These are phyloP conservation scores for Platanthera guangdongensis DNA, from an alignment of 106 monocot species.

Conservation along the genomic window DNA sequence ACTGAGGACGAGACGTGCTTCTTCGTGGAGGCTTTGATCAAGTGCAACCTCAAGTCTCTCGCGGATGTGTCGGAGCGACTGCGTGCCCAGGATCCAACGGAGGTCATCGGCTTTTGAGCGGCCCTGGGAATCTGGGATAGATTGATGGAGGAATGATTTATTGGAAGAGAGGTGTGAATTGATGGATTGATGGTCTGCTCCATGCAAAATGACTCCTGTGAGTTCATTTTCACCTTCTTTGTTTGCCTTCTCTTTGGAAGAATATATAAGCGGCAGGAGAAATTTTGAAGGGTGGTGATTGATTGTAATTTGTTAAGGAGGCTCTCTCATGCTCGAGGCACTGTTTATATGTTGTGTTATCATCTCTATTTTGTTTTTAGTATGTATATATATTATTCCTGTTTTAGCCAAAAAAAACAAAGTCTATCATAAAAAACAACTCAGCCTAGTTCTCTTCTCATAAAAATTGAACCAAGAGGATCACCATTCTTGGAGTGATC, in stretches of 20 bases:
- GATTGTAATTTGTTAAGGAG: not conserved
- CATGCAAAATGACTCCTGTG: not conserved
- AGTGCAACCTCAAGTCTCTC: conserved; percentile 57
- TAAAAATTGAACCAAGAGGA: too few relatives aligned
- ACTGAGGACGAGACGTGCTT: conserved; percentile 61
- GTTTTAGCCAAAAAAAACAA: not conserved
- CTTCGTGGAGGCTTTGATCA: conserved; percentile 59
- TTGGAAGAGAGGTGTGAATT: not conserved
- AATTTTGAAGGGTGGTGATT: not conserved
- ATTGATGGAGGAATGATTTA: not conserved
- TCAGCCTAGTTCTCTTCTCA: too few relatives aligned
- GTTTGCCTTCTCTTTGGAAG: not conserved
- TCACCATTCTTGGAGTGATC: too few relatives aligned
- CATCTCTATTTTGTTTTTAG: not conserved
- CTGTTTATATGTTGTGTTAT: conserved; percentile 1
- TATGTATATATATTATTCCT: not conserved
- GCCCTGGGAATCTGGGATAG: too few relatives aligned
- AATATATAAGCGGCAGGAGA: not conserved
- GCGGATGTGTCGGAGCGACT: conserved; percentile 38
- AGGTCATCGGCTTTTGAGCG: conserved; percentile 8
- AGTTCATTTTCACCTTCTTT: not conserved
- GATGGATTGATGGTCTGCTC: not conserved
- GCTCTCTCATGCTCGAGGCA: not conserved
- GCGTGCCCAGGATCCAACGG: conserved; percentile 15
- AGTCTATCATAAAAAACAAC: too few relatives aligned